A percentile compares a stretch with the other conserved stretches of the same genome.
These are phyloP conservation scores for Dictyostelium citrinum DNA, from an alignment of 78 protist species.

Conservation along the genomic window DNA sequence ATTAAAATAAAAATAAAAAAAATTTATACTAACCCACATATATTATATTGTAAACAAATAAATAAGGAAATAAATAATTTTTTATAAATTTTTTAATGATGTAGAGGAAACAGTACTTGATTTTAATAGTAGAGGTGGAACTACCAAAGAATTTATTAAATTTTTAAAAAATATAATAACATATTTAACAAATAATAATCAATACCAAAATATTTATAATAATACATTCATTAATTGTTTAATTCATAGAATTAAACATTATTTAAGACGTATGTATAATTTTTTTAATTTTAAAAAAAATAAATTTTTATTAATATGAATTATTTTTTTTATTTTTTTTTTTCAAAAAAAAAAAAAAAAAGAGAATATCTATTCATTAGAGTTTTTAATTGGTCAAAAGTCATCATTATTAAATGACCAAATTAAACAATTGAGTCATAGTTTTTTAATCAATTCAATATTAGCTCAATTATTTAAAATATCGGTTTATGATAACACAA, in stretches of 20 bases:
- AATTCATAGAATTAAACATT: background rate
- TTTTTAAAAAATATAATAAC: background rate
- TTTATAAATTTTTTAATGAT: background rate
- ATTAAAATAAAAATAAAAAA: background rate
- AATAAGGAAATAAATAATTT: background rate
- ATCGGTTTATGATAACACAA: background rate
- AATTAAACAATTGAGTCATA: background rate
- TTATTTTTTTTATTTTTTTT: too few species aligned
- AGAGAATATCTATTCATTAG: background rate
- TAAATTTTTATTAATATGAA: background rate
- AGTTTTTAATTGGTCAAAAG: background rate
- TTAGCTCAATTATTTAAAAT: background rate
- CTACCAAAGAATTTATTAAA: background rate
- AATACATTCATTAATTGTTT: background rate
- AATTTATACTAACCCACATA: background rate
- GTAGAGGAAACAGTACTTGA: background rate
- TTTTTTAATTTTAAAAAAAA: background rate
- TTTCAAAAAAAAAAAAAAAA: background rate
- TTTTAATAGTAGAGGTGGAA: background rate
- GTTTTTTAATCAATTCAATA: background rate
- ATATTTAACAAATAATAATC: background rate
- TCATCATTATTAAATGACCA: background rate
- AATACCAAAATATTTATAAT: background rate
- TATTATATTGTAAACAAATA: background rate
- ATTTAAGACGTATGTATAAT: background rate